Percentiles rank a stretch among this genome's conserved stretches.
Evolutionary conservation across 805 yeast genomes (phyloP).

Genomic region (Pichia gijzeniarum): DNA sequence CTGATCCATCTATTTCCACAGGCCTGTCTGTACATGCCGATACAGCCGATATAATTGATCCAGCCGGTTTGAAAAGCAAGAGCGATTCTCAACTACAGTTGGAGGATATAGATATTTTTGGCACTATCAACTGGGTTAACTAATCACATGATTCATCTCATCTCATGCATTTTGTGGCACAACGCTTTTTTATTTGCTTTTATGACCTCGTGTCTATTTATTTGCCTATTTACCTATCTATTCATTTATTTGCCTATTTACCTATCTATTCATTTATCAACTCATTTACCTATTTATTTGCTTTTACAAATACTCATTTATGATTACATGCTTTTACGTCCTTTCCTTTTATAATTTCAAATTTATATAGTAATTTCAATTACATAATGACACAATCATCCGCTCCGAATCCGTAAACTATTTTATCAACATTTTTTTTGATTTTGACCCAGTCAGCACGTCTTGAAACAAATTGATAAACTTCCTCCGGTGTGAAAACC

Average conservation of each 20-base stretch:
- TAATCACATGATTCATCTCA: neutral
- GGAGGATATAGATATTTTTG: conserved; percentile 3
- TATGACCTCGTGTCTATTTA: neutral
- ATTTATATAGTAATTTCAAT: conserved; percentile 4
- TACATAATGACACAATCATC: conserved; percentile 66
- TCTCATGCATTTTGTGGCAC: too few relatives aligned
- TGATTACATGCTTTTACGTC: neutral
- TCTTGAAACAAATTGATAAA: conserved; percentile 85
- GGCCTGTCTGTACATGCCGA: too few relatives aligned
- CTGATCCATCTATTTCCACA: too few relatives aligned
- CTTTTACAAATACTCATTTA: neutral
- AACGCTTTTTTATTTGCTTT: neutral
- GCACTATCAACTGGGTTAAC: conserved; percentile 2
- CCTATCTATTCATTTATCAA: neutral
- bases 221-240: neutral
- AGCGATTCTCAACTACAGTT: neutral
- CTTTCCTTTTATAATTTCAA: neutral
- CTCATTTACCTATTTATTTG: neutral
- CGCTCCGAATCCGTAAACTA: conserved; percentile 85
- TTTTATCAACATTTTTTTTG: conserved; percentile 77
- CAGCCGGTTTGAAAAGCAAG: neutral
- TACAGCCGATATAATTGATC: neutral
- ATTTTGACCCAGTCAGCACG: conserved; percentile 81
- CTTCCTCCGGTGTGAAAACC: conserved; percentile 84
- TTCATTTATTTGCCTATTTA: neutral